phyloP scores from a whole-genome alignment of 108 stramenopile genomes.

The Pseudonitzschia pungens region DNA sequence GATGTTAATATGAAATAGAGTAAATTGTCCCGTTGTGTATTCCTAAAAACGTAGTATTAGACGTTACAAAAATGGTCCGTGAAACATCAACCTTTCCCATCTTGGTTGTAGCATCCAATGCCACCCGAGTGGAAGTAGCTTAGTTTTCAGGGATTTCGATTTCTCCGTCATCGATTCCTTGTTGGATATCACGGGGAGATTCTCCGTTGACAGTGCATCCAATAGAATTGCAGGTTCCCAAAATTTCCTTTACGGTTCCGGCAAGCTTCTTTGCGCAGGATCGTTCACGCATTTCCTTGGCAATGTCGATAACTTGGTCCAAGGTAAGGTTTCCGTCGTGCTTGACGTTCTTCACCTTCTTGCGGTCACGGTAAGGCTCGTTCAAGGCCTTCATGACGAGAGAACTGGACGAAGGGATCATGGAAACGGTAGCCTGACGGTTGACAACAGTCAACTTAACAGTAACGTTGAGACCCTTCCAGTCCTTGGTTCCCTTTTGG shows the following conservation, averaged over 20 bases:
- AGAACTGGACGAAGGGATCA: slow-evolving; percentile 97
- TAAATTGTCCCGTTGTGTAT: too few species aligned
- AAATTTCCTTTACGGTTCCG: slow-evolving; percentile 98
- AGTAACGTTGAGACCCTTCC: slow-evolving; percentile 99
- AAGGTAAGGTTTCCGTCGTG: slow-evolving; percentile 99
- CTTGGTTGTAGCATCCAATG: slow-evolving; percentile 1
- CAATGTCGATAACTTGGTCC: slow-evolving; percentile 98
- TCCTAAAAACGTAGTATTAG: neutral
- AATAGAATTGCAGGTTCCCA: slow-evolving; percentile 98
- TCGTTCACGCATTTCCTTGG: slow-evolving; percentile 95
- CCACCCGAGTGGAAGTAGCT: slow-evolving; percentile 23
- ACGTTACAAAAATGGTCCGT: neutral
- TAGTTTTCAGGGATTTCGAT: slow-evolving; percentile 93
- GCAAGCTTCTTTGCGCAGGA: slow-evolving; percentile 94
- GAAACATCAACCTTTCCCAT: neutral
- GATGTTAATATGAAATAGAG: too few species aligned
- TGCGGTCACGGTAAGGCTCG: slow-evolving; percentile 99
- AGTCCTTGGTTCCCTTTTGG: slow-evolving; percentile 99
- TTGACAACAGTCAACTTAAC: slow-evolving; percentile 99
- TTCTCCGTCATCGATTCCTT: slow-evolving; percentile 90
- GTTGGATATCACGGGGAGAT: slow-evolving; percentile 91
- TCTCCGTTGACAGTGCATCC: slow-evolving; percentile 99
- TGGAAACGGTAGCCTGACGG: slow-evolving; percentile 97
- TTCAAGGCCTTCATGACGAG: slow-evolving; percentile 99
- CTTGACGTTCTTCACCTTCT: slow-evolving; percentile 99